Conservation (phyloP, 176 grass and related monocot species). For the Saccharum spontaneum region DNA sequence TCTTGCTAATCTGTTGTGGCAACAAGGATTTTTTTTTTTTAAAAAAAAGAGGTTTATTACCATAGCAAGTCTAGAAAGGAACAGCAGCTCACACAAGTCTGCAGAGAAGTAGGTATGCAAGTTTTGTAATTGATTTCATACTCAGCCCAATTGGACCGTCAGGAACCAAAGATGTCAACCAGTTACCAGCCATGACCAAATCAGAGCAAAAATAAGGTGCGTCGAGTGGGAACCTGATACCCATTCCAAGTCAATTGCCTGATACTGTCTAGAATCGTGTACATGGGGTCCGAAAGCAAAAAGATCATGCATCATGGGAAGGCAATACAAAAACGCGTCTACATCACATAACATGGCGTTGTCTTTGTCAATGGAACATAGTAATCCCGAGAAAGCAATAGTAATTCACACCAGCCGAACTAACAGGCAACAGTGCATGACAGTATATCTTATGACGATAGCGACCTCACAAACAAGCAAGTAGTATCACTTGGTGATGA, state of each 20-base stretch:
- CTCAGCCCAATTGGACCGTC: not conserved
- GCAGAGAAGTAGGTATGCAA: constrained; percentile 18
- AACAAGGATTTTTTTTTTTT: not conserved
- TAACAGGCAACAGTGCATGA: constrained; percentile 38
- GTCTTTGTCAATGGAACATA: constrained; percentile 36
- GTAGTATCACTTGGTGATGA: constrained; percentile 9
- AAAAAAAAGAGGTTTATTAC: not conserved
- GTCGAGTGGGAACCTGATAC: constrained; percentile 7
- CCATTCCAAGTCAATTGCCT: constrained; percentile 30
- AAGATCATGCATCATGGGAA: constrained; percentile 35
- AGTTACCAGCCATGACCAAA: constrained; percentile 24
- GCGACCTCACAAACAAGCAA: constrained; percentile 24
- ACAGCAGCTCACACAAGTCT: not conserved
- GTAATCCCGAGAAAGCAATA: constrained; percentile 37
- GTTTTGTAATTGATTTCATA: constrained; percentile 21
- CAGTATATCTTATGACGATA: constrained; percentile 25
- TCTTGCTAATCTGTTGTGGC: constrained; percentile 84
- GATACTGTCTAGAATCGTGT: constrained; percentile 13
- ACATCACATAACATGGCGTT: constrained; percentile 38
- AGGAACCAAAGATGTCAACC: constrained; percentile 11
- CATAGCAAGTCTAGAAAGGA: constrained; percentile 5
- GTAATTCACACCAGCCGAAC: constrained; percentile 28
- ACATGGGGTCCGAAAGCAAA: constrained; percentile 17
- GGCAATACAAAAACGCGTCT: not conserved
- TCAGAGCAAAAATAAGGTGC: constrained; percentile 19